Evolutionary conservation across 768 basidiomycete species (phyloP).

Genomic region (Pilatotrama ljubarskyi): DNA sequence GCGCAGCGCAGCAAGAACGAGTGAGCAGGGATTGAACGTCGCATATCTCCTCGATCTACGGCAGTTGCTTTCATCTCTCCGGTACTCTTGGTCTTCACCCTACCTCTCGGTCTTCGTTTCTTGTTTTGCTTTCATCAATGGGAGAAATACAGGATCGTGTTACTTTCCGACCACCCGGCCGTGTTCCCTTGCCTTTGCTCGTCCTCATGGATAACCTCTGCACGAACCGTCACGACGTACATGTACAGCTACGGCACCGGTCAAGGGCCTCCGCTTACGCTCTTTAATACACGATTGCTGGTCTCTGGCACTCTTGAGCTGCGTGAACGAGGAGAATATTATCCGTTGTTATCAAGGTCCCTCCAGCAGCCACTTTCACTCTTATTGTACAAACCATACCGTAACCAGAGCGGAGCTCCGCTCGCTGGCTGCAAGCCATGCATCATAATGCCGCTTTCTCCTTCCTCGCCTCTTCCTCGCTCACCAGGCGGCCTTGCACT

Average conservation of each 20-base stretch:
- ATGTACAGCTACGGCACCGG: conserved; percentile 18
- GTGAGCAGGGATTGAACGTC: neutral
- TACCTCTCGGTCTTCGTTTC: neutral
- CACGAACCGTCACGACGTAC: conserved; percentile 17
- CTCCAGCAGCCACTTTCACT: no score
- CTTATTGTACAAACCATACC: no score
- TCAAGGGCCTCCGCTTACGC: conserved; percentile 19
- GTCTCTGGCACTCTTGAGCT: neutral
- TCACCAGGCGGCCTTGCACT: conserved; percentile 57
- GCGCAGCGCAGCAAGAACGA: neutral
- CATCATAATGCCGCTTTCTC: conserved; percentile 23
- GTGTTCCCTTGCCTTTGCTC: conserved; percentile 6
- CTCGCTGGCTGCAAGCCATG: neutral
- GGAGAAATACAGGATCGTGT: conserved; percentile 19
- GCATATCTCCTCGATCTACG: conserved; percentile 7
- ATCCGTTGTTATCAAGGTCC: no score
- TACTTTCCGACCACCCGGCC: conserved; percentile 13
- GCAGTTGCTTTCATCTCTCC: neutral
- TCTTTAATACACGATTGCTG: conserved; percentile 23
- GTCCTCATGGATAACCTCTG: conserved; percentile 2
- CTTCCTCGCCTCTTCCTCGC: conserved; percentile 64
- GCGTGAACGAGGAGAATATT: no score
- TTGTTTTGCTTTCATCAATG: neutral
- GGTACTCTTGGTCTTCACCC: neutral
- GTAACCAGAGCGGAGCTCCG: no score